Base-by-base conservation (phyloP, 352 stramenopile species). In the Pythium grandisporangium region DNA sequence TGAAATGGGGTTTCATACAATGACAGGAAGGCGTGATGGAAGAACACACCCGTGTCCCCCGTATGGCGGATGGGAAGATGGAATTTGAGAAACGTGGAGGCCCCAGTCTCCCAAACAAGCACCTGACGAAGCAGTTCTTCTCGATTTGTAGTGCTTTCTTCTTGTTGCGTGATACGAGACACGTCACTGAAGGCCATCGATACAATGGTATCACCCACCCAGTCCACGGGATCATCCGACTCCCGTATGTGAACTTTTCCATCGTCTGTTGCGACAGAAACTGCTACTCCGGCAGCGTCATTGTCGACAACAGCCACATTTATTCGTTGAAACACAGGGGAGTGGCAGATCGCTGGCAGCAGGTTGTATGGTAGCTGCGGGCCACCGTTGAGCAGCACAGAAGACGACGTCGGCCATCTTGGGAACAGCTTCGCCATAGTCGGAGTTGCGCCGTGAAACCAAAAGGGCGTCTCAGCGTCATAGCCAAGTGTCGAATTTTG, bases 1-100 rank as follows among this genome's bases (percentile, higher is more conserved):
- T 83, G 72, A 53, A 84, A 90, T 3, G 76, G 70, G 0, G 66
- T 85, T 50, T 83, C 62, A 30, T 78, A 62, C 2, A 86, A 45
- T 3, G 57, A 49, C 13, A 86, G 22, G 7, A 29, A 60, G 1
- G 65, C 67, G 16, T 54, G 59, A 0, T 32, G 46, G 30, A 79
- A 80, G 1, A 24, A 27, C 1, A 71, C 33, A 2, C 48, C 48
- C 2, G 61, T 71, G 37, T 82, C 73, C 13, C 68, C 70, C 30
- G 64, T 38, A 22, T 82, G 70, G 2, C 71, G 42, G 12, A 53
- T 57, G 2, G 76, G 70, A 2, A 90, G 10, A 23, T 87, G 70
- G 23, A 87, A 85, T 36, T 86, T 86, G 45, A 87, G 56, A n/a
- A 64, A 72, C 10, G 69, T 74, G 17, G 64, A 65, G 0, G 60